Percentiles rank a stretch among this genome's conserved stretches.
Conservation (phyloP, 768 basidiomycete genomes). For the Xerocomus spinulosus region DNA sequence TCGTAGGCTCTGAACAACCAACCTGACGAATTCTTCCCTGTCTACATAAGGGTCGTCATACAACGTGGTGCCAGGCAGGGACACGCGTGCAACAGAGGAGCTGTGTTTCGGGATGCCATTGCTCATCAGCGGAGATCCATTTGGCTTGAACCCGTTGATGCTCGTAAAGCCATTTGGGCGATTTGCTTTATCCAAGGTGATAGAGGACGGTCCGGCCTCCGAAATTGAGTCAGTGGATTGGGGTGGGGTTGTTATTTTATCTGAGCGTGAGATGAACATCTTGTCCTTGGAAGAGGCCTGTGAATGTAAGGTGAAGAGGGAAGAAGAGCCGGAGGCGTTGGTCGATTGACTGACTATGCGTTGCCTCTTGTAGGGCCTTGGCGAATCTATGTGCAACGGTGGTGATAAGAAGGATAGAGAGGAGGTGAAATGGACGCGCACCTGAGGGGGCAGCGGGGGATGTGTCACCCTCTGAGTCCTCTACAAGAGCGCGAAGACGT, state of each 20-base stretch:
- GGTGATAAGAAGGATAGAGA: conserved; percentile 4
- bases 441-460: conserved; percentile 23
- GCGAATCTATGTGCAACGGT: conserved; percentile 36
- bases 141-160: conserved; percentile 38
- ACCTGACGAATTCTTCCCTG: conserved; percentile 85
- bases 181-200: conserved; percentile 31
- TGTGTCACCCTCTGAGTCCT: conserved; percentile 42
- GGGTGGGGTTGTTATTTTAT: conserved; percentile 44
- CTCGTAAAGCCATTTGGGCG: conserved; percentile 37
- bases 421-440: conserved; percentile 10
- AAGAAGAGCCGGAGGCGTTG: conserved; percentile 32
- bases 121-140: conserved; percentile 37
- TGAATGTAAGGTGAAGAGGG: conserved; percentile 19
- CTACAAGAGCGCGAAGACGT: conserved; percentile 58
- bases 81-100: conserved; percentile 52
- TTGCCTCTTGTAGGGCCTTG: conserved; percentile 68
- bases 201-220: conserved; percentile 52
- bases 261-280: conserved; percentile 53
- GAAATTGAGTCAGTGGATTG: conserved; percentile 40
- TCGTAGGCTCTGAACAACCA: conserved; percentile 83
- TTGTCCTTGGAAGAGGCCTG: conserved; percentile 29
- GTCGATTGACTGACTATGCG: conserved; percentile 44
- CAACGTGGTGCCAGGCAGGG: conserved; percentile 65
- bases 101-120: conserved; percentile 52
- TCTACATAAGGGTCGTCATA: conserved; percentile 78